phyloP scores from a whole-genome alignment of 345 rosid species.

The Pistacia vera region DNA sequence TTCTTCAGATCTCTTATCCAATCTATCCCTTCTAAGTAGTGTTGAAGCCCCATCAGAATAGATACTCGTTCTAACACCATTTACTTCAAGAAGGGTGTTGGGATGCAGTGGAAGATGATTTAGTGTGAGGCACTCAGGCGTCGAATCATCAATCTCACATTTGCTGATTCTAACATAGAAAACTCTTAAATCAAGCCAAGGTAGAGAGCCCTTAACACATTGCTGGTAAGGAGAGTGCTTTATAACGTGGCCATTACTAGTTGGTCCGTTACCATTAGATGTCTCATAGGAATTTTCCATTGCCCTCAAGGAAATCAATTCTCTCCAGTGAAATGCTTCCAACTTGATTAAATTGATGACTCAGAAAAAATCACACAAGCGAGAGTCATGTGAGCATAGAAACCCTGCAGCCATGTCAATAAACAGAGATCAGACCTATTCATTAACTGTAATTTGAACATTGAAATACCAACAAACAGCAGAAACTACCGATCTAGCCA shows the following conservation, averaged over 20 bases:
- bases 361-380: conserved; percentile 16
- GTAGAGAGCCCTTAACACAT: conserved; percentile 35
- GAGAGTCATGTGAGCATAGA: conserved; percentile 12
- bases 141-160: conserved; percentile 60
- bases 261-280: conserved; percentile 36
- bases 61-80: conserved; percentile 63
- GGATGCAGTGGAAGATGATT: conserved; percentile 74
- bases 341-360: conserved; percentile 22
- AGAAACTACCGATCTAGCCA: background rate
- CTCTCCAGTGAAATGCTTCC: conserved; percentile 29
- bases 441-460: conserved; percentile 12
- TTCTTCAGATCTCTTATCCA: conserved; percentile 74
- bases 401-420: conserved; percentile 30
- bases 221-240: conserved; percentile 38
- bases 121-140: conserved; percentile 64
- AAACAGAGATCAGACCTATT: conserved; percentile 20
- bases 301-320: conserved; percentile 16
- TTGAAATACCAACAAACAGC: background rate
- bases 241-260: conserved; percentile 36
- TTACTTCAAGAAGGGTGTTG: conserved; percentile 72
- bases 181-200: conserved; percentile 85
- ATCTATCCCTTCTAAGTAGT: conserved; percentile 76
- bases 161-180: conserved; percentile 79
- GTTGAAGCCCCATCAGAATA: conserved; percentile 60
- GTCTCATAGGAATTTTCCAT: conserved; percentile 61